phyloP scores from a whole-genome alignment of 2,329 filamentous ascomycete species.

The Pyricularia sp. region DNA sequence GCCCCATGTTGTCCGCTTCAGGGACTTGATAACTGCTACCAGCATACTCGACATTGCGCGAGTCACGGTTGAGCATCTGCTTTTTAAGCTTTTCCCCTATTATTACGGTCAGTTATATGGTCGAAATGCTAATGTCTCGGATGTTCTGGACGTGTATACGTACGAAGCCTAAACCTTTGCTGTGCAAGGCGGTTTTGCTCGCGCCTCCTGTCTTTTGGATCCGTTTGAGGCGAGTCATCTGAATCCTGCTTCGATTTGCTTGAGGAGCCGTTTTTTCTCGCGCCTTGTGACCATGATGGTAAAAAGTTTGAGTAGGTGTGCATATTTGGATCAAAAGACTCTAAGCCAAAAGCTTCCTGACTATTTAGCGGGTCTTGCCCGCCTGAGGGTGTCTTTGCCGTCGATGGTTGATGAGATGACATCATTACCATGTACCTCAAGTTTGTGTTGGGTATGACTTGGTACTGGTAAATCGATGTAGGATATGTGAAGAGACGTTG shows the following conservation, averaged over 20 bases:
- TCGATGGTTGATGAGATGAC: not conserved
- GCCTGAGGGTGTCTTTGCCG: not conserved
- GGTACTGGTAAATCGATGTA: not conserved
- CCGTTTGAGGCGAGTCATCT: conserved; percentile 56
- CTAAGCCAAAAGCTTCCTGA: not conserved
- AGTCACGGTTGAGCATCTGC: conserved; percentile 49
- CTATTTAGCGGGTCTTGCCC: not conserved
- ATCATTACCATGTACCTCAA: not conserved
- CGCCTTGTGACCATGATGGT: not conserved
- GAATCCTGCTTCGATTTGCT: not conserved
- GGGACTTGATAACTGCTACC: conserved; percentile 47
- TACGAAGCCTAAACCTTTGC: conserved; percentile 67
- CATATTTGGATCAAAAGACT: not conserved
- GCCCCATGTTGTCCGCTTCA: conserved; percentile 40
- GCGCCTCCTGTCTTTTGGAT: conserved; percentile 57
- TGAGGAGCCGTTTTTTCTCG: not conserved
- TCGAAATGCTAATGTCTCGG: not conserved
- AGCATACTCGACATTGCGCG: conserved; percentile 49
- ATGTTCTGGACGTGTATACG: conserved; percentile 16
- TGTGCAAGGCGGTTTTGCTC: conserved; percentile 69
- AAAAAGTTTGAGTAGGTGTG: not conserved
- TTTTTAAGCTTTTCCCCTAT: conserved; percentile 58
- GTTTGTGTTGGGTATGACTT: not conserved
- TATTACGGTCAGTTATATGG: not conserved
- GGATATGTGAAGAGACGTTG: not conserved